A percentile compares a stretch with the other conserved stretches of the same genome.
These are phyloP conservation scores for Pezizomycotina sp. DNA, from an alignment of 2,329 filamentous ascomycete genomes.

Conservation along the genomic window DNA sequence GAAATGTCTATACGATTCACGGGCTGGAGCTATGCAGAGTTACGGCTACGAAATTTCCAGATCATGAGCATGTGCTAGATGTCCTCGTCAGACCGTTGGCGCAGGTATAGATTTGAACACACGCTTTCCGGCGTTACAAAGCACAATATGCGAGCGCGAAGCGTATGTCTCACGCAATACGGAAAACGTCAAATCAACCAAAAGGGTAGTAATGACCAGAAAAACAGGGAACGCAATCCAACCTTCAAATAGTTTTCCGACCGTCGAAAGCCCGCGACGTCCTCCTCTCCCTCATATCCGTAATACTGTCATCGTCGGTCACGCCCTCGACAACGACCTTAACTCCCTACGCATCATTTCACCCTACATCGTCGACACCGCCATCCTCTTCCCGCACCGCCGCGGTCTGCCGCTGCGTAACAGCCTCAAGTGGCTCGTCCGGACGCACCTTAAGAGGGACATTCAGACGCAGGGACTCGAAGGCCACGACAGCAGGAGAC, in stretches of 20 bases:
- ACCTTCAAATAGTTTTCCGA: constrained; percentile 47
- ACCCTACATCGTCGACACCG: constrained; percentile 68
- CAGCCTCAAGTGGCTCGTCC: constrained; percentile 58
- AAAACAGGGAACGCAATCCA: constrained; percentile 10
- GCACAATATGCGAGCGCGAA: constrained; percentile 58
- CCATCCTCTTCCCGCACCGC: constrained; percentile 65
- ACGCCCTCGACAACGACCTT: constrained; percentile 89
- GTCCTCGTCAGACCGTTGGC: constrained; percentile 71
- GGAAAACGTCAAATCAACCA: constrained; percentile 13
- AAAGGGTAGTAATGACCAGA: constrained; percentile 28
- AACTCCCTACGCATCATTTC: constrained; percentile 75
- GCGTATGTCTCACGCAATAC: too few species aligned
- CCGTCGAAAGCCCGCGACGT: constrained; percentile 59
- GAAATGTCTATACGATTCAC: constrained; percentile 88
- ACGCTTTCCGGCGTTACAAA: constrained; percentile 72
- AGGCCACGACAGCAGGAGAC: constrained; percentile 86
- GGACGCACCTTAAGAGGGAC: constrained; percentile 49
- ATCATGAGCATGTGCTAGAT: constrained; percentile 58
- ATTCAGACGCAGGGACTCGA: constrained; percentile 46
- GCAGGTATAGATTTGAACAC: constrained; percentile 83
- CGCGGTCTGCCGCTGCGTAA: constrained; percentile 60
- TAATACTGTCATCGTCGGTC: constrained; percentile 73
- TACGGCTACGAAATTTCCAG: constrained; percentile 77
- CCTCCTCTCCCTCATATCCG: constrained; percentile 58
- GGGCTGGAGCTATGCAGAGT: constrained; percentile 81